Conservation (phyloP, 768 basidiomycete genomes). For the Amanita phalloides region DNA sequence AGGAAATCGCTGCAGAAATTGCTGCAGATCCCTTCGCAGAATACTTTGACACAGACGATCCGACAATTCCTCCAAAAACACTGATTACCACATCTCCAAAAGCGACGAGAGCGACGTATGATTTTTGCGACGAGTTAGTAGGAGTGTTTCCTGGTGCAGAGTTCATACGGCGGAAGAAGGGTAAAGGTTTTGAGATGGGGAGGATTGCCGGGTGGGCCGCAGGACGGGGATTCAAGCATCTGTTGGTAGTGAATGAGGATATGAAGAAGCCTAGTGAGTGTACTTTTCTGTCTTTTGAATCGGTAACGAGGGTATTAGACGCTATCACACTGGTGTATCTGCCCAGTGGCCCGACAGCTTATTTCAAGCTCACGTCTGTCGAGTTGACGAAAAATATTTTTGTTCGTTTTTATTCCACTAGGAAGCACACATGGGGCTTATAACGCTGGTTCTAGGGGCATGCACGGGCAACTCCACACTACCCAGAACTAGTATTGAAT, state of each 20-base stretch:
- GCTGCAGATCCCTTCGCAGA: constrained; percentile 68
- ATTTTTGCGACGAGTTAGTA: constrained; percentile 87
- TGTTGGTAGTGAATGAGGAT: constrained; percentile 93
- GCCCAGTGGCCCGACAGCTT: constrained; percentile 88
- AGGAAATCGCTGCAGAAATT: constrained; percentile 59
- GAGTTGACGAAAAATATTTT: constrained; percentile 80
- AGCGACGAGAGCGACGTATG: constrained; percentile 81
- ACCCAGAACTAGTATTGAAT: constrained; percentile 93
- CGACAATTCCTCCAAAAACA: constrained; percentile 71
- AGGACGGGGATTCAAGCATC: constrained; percentile 75
- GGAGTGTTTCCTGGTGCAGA: constrained; percentile 89
- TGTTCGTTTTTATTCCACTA: constrained; percentile 30
- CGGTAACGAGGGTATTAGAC: constrained; percentile 36
- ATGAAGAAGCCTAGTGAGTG: constrained; percentile 83
- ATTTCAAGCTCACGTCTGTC: constrained; percentile 88
- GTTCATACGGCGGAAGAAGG: constrained; percentile 77
- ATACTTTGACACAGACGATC: constrained; percentile 63
- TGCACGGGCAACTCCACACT: constrained; percentile 84
- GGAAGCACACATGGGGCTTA: neutral
- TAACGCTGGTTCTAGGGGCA: constrained; percentile 50
- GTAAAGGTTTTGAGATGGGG: constrained; percentile 85
- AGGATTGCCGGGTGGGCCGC: constrained; percentile 90
- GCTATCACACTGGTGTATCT: constrained; percentile 88
- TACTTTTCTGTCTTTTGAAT: constrained; percentile 8
- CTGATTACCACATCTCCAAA: constrained; percentile 86